Conservation (phyloP, 192 early-diverging fungal genomes). For the Coemansia guatemalensis region DNA sequence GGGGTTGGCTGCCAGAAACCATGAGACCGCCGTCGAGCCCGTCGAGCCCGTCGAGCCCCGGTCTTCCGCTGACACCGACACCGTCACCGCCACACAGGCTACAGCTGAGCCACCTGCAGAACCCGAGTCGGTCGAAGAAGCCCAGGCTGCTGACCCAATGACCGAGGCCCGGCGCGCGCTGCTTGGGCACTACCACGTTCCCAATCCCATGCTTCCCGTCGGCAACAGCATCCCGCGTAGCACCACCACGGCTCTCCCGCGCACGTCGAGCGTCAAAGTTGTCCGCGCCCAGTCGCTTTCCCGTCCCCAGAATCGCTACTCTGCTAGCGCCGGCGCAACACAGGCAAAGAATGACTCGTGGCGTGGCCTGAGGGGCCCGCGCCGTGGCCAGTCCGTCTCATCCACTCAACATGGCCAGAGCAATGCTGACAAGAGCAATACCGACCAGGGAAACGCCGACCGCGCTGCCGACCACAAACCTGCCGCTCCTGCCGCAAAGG, state of each 20-base stretch:
- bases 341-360: neutral
- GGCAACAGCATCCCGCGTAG: conserved; percentile 44
- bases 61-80: neutral
- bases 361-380: neutral
- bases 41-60: neutral
- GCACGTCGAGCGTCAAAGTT: conserved; percentile 44
- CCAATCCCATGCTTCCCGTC: conserved; percentile 25
- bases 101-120: neutral
- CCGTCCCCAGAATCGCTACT: conserved; percentile 19
- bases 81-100: neutral
- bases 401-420: neutral
- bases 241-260: conserved; percentile 1
- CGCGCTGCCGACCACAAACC: neutral
- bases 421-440: neutral
- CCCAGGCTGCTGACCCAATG: conserved; percentile 24
- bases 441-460: neutral
- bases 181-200: conserved; percentile 42
- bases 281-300: conserved; percentile 42
- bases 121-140: neutral
- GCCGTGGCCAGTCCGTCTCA: neutral
- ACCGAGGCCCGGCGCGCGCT: conserved; percentile 45
- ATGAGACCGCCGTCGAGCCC: neutral
- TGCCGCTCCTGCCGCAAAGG: neutral
- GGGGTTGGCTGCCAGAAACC: neutral
- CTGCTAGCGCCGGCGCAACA: neutral